Conservation (phyloP, 2,329 filamentous ascomycete species). For the Neofusicoccum laricinum region DNA sequence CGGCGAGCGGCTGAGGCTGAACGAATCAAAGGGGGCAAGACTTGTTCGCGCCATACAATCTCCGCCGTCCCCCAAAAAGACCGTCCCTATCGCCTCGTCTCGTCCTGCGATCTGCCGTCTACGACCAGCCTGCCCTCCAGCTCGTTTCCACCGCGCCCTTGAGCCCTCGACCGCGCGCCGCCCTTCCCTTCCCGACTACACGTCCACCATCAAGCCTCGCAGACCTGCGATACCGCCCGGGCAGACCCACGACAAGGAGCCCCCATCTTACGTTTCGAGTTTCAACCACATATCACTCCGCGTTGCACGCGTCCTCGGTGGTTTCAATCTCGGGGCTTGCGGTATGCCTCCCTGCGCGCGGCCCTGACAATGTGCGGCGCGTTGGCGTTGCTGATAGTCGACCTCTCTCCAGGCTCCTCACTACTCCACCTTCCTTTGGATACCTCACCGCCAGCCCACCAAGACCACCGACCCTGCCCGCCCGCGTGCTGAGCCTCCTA, state of each 20-base stretch:
- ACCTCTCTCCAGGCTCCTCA: constrained; percentile 28
- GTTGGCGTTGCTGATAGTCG: constrained; percentile 26
- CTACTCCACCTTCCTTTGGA: constrained; percentile 36
- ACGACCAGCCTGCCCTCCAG: constrained; percentile 11
- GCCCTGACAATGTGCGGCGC: constrained; percentile 18
- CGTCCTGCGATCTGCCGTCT: constrained; percentile 4
- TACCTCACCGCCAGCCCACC: constrained; percentile 20
- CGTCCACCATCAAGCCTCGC: neutral
- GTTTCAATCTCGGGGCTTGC: constrained; percentile 28
- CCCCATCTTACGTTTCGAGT: constrained; percentile 29
- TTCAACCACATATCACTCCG: constrained; percentile 33
- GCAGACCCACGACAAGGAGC: constrained; percentile 14
- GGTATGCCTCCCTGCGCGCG: constrained; percentile 28
- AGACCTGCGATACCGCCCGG: too few relatives aligned
- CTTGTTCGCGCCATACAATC: constrained; percentile 16
- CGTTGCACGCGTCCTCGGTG: constrained; percentile 30
- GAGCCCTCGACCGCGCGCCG: neutral
- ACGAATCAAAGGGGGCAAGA: constrained; percentile 15
- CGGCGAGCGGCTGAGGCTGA: constrained; percentile 14
- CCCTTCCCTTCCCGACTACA: constrained; percentile 12
- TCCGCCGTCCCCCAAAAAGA: constrained; percentile 14
- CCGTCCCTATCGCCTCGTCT: constrained; percentile 11
- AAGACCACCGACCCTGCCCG: neutral
- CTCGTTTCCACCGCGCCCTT: neutral
- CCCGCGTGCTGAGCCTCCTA: neutral